Percentiles rank a stretch among this genome's conserved stretches.
Conservation (phyloP, 257 asterid genomes). For the Parsonsia alboflavescens region DNA sequence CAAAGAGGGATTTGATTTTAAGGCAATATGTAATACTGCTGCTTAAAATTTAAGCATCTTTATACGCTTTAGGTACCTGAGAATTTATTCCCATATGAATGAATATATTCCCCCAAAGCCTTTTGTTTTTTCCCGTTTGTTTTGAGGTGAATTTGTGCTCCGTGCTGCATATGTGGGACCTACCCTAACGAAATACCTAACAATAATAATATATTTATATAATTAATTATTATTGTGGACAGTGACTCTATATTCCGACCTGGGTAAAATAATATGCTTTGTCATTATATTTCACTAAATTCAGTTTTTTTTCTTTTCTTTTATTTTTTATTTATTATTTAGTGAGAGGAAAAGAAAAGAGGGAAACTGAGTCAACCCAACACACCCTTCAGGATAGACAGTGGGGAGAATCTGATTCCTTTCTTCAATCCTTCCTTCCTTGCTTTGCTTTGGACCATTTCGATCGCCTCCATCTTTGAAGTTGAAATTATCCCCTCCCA, state of each 20-base stretch:
- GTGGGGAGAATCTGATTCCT: slow-evolving; percentile 5
- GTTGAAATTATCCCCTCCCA: not conserved
- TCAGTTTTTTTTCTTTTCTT: too few species aligned
- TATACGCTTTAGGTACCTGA: not conserved
- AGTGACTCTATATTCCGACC: too few species aligned
- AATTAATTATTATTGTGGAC: too few species aligned
- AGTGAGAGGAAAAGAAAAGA: not conserved
- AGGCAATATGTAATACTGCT: not conserved
- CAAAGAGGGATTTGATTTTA: not conserved
- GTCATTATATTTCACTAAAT: too few species aligned
- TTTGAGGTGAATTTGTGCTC: not conserved
- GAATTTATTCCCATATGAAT: slow-evolving; percentile 5
- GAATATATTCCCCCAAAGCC: slow-evolving; percentile 4
- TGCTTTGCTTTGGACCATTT: slow-evolving; percentile 2
- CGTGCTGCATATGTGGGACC: not conserved
- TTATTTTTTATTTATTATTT: too few species aligned
- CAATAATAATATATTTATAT: too few species aligned
- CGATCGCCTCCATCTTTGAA: not conserved
- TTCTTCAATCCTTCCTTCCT: not conserved
- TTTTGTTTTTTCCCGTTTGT: not conserved
- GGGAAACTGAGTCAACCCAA: not conserved
- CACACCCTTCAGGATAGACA: not conserved
- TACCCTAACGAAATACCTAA: not conserved
- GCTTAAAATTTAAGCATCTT: slow-evolving; percentile 8
- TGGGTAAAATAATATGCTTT: too few species aligned